Evolutionary conservation across 306 rosid species (phyloP).

Genomic region (Abrus precatorius): DNA sequence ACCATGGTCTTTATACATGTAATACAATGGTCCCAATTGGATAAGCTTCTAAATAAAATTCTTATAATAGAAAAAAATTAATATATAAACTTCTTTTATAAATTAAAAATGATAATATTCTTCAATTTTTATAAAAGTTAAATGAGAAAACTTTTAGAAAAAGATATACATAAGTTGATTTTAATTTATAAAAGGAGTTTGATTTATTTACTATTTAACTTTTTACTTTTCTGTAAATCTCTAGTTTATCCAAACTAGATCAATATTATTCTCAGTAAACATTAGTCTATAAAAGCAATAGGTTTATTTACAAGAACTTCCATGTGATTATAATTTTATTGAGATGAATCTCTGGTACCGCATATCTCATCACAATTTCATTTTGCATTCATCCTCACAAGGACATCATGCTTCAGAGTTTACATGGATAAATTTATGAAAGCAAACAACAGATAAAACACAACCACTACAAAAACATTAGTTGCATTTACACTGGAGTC

Average conservation of each 20-base stretch:
- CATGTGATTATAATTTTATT: background rate
- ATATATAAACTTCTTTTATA: too few species aligned
- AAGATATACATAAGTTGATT: too few species aligned
- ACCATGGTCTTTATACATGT: background rate
- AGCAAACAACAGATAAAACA: slow-evolving; percentile 31
- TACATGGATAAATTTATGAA: slow-evolving; percentile 30
- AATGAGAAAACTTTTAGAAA: too few species aligned
- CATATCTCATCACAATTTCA: background rate
- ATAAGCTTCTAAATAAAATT: too few species aligned
- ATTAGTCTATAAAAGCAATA: background rate
- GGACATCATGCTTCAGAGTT: slow-evolving; percentile 20
- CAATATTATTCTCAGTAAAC: background rate
- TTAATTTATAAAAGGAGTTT: too few species aligned
- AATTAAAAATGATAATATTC: too few species aligned
- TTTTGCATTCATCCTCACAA: background rate
- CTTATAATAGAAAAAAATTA: too few species aligned
- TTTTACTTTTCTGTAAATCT: too few species aligned
- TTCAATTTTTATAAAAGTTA: too few species aligned
- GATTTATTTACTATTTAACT: too few species aligned
- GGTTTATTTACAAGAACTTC: background rate
- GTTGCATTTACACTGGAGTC: slow-evolving; percentile 62
- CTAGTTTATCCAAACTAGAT: too few species aligned
- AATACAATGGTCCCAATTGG: background rate
- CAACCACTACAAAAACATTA: slow-evolving; percentile 6
- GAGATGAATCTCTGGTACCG: background rate